Conservation (phyloP, 2,329 filamentous ascomycete species). For the Phialophora expanda region DNA sequence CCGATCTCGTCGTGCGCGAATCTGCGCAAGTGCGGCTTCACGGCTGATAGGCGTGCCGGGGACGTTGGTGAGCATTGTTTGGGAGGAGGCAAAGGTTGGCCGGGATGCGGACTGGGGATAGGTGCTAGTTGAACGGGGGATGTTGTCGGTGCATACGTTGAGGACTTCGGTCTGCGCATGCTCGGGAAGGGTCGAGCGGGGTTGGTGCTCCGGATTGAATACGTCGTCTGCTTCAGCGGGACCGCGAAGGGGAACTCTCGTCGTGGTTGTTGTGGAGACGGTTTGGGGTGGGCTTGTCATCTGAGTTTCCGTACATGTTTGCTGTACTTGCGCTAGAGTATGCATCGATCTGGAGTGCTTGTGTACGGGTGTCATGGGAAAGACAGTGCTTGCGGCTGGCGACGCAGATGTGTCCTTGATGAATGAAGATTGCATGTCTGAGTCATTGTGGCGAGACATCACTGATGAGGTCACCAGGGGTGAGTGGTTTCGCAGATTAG, state of each 20-base stretch:
- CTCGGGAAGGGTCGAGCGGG: conserved; percentile 40
- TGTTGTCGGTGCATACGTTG: conserved; percentile 33
- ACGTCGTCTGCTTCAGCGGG: conserved; percentile 31
- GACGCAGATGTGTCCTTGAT: conserved; percentile 34
- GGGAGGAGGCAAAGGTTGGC: conserved; percentile 11
- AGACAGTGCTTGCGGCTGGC: conserved; percentile 35
- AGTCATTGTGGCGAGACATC: conserved; percentile 17
- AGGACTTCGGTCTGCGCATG: conserved; percentile 44
- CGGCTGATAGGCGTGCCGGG: conserved; percentile 53
- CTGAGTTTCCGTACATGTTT: background rate
- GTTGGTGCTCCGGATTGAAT: conserved; percentile 18
- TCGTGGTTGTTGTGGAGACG: conserved; percentile 35
- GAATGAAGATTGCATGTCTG: background rate
- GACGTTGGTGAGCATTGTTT: conserved; percentile 40
- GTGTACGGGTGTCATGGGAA: conserved; percentile 37
- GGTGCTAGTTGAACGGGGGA: conserved; percentile 8
- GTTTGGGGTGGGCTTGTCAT: conserved; percentile 14
- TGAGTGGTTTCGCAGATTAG: conserved; percentile 33
- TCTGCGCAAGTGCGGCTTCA: conserved; percentile 57
- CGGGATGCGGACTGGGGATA: conserved; percentile 12
- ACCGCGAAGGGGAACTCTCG: conserved; percentile 36
- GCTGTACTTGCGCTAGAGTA: conserved; percentile 22
- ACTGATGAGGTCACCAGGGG: conserved; percentile 26
- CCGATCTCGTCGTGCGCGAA: conserved; percentile 53
- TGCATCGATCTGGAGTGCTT: conserved; percentile 33